A percentile compares a stretch with the other conserved stretches of the same genome.
Conservation (phyloP, 2,329 filamentous ascomycete species). For the Niveomyces coronatus region DNA sequence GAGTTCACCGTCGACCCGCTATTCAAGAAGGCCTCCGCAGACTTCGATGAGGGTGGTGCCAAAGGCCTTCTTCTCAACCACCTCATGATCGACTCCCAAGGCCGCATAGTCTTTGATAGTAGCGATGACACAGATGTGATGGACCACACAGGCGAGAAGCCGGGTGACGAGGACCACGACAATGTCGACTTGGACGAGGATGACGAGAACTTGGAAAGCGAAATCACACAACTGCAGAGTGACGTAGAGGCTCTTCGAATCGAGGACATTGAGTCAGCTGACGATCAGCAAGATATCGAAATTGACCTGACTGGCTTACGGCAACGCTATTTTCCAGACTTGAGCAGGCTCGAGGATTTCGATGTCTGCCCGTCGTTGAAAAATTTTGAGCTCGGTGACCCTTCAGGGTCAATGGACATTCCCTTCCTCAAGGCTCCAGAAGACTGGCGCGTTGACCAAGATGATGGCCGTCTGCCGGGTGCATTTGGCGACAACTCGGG, state of each 20-base stretch:
- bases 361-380: constrained; percentile 94
- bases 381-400: constrained; percentile 81
- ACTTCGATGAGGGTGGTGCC: constrained; percentile 96
- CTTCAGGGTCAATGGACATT: constrained; percentile 75
- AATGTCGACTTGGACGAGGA: constrained; percentile 31
- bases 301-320: constrained; percentile 71
- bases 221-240: constrained; percentile 11
- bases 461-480: constrained; percentile 47
- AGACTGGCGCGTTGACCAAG: constrained; percentile 66
- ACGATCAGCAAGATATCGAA: constrained; percentile 43
- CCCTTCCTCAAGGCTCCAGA: constrained; percentile 86
- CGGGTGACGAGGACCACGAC: constrained; percentile 24
- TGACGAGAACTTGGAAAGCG: constrained; percentile 22
- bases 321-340: constrained; percentile 74
- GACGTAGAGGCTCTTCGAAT: constrained; percentile 18
- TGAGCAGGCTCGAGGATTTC: constrained; percentile 66
- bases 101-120: constrained; percentile 95
- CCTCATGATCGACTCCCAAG: constrained; percentile 84
- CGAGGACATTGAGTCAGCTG: constrained; percentile 33
- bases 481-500: constrained; percentile 59
- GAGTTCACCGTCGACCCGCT: constrained; percentile 94
- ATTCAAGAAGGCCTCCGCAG: constrained; percentile 98
- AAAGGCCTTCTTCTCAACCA: constrained; percentile 94
- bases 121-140: constrained; percentile 93
- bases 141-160: constrained; percentile 59